Evolutionary conservation across 352 stramenopile genomes (phyloP), one percentile per base, ranked within the genome.

Genomic region (Globisporangium perplexum): DNA sequence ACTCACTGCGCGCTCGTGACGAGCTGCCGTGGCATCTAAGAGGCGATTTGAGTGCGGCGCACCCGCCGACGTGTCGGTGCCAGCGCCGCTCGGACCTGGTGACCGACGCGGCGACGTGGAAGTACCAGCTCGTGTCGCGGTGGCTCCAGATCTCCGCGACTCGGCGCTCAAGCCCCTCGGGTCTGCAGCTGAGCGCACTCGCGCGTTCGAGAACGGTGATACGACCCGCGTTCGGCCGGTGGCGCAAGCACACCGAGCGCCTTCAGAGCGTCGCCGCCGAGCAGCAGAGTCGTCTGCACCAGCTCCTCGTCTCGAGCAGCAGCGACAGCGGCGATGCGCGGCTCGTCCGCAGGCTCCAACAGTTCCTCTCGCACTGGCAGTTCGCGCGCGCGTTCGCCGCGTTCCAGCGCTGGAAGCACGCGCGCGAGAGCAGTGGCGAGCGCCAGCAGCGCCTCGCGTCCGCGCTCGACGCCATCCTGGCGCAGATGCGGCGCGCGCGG

Each of bases 331-430:
- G 38, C 17, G 38, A 15, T 44, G n/a, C n/a, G n/a, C 7, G 14
- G 2, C 30, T 31, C 22, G 24, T 55, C 6, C 56, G 28, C 44
- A 53, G n/a, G 36, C 49, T 63, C n/a, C 49, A 49, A 41, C 41
- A 43, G 20, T 52, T 71, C n/a, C 18, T 80, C 30, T 63, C 63
- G 20, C 63, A 77, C 36, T 80, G 71, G 71, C 54, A 52, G 4
- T 58, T 71, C 17, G 59, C 62, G 0, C 57, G 59, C 17, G 59
- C 51, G 24, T 68, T 74, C n/a, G 11, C 53, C 12, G 71, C 68
- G 11, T 74, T 81, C 24, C 60, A 71, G 30, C 55, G 50, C 24
- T 78, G 68, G 69, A 77, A 76, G 36, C 63, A 62, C 38, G 26
- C 53, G 30, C 12, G 7, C 7, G 63, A 31, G 11, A 72, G 52